phyloP scores from a whole-genome alignment of 192 early-diverging fungal genomes.

The Dispira simplex region DNA sequence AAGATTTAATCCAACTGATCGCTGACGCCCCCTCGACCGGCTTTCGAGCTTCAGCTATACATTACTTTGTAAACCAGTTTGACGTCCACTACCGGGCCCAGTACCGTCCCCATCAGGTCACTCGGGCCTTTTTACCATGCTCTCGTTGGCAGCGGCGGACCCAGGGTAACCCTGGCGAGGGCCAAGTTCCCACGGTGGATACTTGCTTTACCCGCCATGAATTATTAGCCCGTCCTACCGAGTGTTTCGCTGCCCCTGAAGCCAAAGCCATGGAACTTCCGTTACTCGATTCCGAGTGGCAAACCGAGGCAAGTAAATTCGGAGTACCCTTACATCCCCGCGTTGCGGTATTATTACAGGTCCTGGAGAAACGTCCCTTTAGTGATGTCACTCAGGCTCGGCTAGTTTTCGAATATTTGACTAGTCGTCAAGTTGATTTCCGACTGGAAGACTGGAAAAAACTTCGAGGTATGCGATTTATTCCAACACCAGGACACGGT shows the following conservation, averaged over 20 bases:
- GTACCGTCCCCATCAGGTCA: conserved; percentile 33
- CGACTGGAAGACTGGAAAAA: conserved; percentile 31
- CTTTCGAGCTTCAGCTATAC: conserved; percentile 34
- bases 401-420: conserved; percentile 49
- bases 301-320: conserved; percentile 36
- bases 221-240: conserved; percentile 32
- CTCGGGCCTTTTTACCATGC: conserved; percentile 45
- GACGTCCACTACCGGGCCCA: conserved; percentile 30
- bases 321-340: conserved; percentile 46
- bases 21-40: conserved; percentile 13
- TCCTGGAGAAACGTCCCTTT: conserved; percentile 19
- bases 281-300: conserved; percentile 37
- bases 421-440: conserved; percentile 43
- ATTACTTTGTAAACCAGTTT: conserved; percentile 56
- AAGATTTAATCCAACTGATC: conserved; percentile 22
- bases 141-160: conserved; percentile 1
- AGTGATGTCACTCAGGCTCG: conserved; percentile 24
- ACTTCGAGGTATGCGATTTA: conserved; percentile 37
- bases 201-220: not conserved
- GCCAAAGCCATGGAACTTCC: conserved; percentile 47
- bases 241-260: conserved; percentile 45
- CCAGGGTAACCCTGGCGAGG: not conserved
- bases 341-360: conserved; percentile 19
- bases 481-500: conserved; percentile 31
- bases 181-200: not conserved